Evolutionary conservation across 352 stramenopile species (phyloP), one percentile per base, ranked within the genome.

Genomic region (Thraustochytrium striatum): DNA sequence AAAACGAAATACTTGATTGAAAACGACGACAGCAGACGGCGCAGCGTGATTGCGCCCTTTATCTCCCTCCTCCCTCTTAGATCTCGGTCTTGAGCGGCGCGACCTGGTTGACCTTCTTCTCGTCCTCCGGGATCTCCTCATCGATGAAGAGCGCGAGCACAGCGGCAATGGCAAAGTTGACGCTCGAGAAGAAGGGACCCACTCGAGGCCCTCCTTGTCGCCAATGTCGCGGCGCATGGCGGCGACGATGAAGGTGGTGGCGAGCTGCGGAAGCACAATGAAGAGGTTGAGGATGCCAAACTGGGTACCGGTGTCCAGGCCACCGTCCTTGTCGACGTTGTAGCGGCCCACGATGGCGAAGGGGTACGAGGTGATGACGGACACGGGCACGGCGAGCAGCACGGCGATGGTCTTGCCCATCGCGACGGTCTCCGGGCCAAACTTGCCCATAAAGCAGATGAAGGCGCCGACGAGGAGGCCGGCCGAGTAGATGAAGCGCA

Each of bases 231-330:
- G 9, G 32, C 55, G 55, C 55, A 62, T 62, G 32, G 55, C 9
- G 25, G 55, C 9, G 55, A 62, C 55, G 25, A 36, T 36, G 32
- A 62, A 9, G n/a, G 55, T 62, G 55, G 55, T 62, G 25, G n/a
- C 9, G 32, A 62, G 55, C 55, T 62, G 55, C 33, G 55, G 55
- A 25, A 62, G 9, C 9, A 62, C 55, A 25, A 62, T 62, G 55
- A 62, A 62, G 55, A 62, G 55, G 55, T 62, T 62, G 25, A 62
- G 55, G 32, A 62, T 62, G 25, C 55, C 55, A 62, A 62, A 62
- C 55, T 62, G 55, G 55, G 55, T 62, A 16, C 55, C 55, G 9
- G 55, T 62, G 55, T 62, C 55, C 9, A 38, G 55, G 9, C 55
- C 55, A 25, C 55, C 55, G 9, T 62, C 33, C 9, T 25, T 36